Evolutionary conservation across 495 filamentous ascomycete genomes (phyloP).

Genomic region (Penicillium turbatum): DNA sequence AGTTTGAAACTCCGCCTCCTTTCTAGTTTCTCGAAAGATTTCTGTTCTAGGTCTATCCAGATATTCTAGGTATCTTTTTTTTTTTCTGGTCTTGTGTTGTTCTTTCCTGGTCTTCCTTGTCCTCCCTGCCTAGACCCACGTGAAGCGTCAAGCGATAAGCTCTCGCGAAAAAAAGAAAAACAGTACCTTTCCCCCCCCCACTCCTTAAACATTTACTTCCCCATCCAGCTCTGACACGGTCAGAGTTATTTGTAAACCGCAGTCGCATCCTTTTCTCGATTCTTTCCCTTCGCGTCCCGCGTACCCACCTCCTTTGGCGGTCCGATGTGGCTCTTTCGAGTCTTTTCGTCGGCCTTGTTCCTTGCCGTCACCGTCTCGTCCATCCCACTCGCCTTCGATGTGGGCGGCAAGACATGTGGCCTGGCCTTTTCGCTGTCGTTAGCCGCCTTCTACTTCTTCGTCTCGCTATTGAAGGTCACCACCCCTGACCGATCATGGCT

Average conservation of each 20-base stretch:
- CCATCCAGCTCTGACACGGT: conserved; percentile 1
- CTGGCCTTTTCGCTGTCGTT: conserved; percentile 87
- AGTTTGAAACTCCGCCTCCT: background rate
- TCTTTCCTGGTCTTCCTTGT: background rate
- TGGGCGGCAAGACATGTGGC: conserved; percentile 89
- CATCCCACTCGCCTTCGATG: conserved; percentile 93
- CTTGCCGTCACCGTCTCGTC: conserved; percentile 85
- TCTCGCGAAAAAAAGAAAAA: conserved; percentile 20
- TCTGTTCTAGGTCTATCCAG: background rate
- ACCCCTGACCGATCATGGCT: conserved; percentile 77
- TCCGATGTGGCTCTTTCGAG: conserved; percentile 67
- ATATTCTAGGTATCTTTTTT: background rate
- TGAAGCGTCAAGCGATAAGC: conserved; percentile 24
- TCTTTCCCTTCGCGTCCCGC: conserved; percentile 15
- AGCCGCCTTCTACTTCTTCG: conserved; percentile 82
- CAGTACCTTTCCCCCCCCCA: conserved; percentile 15
- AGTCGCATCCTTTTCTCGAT: background rate
- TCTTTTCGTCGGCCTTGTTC: conserved; percentile 71
- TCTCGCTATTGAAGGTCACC: conserved; percentile 71
- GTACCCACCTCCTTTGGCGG: conserved; percentile 4
- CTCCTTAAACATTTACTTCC: conserved; percentile 1
- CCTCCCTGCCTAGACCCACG: conserved; percentile 10
- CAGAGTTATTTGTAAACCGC: background rate
- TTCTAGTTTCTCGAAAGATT: too few species aligned
- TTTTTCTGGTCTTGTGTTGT: background rate